phyloP scores from a whole-genome alignment of 176 grass and related monocot species.

The maize (Zea mays) region Zm-B73-REFERENCE-NAM-5.0 NC_050101.1:103265501-103266000 shows the following conservation, averaged over 20 bases:
- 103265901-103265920: too few species aligned
- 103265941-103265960: too few species aligned
- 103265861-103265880: neutral
- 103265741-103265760: neutral
- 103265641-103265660: slow-evolving; percentile 1
- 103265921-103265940: too few species aligned
- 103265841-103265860: neutral
- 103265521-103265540: neutral
- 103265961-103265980: too few species aligned
- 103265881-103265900: neutral
- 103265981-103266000: too few species aligned
- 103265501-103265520: neutral
- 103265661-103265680: neutral
- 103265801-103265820: neutral
- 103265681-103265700: neutral
- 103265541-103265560: neutral
- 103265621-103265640: neutral
- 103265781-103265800: neutral
- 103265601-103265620: neutral
- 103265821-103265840: neutral
- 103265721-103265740: neutral
- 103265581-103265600: neutral
- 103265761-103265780: neutral
- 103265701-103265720: neutral
- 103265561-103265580: neutral